A percentile compares a stretch with the other conserved stretches of the same genome.
Evolutionary conservation across 108 stramenopile genomes (phyloP).

Genomic region (Nitzschia inconspicua): DNA sequence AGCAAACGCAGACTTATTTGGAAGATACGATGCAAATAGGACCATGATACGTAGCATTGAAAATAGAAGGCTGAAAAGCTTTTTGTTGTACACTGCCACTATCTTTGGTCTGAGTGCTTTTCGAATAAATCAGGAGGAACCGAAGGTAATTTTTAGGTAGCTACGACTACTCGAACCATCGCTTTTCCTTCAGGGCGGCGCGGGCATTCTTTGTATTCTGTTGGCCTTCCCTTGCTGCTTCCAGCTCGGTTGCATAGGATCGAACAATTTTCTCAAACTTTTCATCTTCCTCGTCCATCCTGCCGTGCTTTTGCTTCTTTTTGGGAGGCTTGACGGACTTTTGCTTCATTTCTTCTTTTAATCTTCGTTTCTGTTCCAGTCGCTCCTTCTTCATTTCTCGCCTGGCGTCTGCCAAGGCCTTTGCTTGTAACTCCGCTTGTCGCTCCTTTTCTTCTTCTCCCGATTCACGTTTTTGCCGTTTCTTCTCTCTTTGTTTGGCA

Average conservation of each 20-base stretch:
- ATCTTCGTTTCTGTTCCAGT: conserved; percentile 8
- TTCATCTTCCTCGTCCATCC: conserved; percentile 50
- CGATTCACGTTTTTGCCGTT: conserved; percentile 36
- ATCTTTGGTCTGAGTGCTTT: too few relatives aligned
- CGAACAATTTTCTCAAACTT: conserved; percentile 62
- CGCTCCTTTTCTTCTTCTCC: conserved; percentile 14
- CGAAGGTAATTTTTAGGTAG: neutral
- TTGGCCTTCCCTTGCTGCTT: conserved; percentile 28
- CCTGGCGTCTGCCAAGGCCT: conserved; percentile 17
- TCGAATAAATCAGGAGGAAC: too few relatives aligned
- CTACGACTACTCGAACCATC: conserved; percentile 60
- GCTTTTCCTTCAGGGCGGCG: conserved; percentile 23
- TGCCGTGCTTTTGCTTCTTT: conserved; percentile 46
- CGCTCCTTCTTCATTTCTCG: conserved; percentile 28
- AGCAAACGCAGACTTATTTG: too few relatives aligned
- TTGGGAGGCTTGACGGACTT: conserved; percentile 35
- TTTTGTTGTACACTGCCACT: too few relatives aligned
- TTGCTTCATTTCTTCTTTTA: conserved; percentile 16
- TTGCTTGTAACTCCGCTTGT: neutral
- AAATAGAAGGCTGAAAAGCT: too few relatives aligned
- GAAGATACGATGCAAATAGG: too few relatives aligned
- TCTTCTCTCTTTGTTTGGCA: conserved; percentile 71
- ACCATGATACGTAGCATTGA: too few relatives aligned
- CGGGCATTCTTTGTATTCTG: neutral
- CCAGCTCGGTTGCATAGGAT: conserved; percentile 33